phyloP scores from a whole-genome alignment of 164 flowering plant genomes.

The Vitis cinerea region DNA sequence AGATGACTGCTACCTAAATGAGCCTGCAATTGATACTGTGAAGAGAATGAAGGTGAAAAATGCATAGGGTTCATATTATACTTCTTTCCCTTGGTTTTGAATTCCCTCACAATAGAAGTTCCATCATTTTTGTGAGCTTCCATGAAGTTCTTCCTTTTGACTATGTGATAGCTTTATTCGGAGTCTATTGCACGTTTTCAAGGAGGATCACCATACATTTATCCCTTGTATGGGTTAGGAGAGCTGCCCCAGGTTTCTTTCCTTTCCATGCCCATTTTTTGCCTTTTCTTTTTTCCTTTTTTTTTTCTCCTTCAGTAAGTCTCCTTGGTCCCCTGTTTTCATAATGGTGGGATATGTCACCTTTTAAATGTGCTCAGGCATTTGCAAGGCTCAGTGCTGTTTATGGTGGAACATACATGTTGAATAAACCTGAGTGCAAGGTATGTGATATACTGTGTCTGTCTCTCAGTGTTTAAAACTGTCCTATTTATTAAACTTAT shows the following conservation, averaged over 20 bases:
- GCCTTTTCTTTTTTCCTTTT: slow-evolving; percentile 3
- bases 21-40: slow-evolving; percentile 90
- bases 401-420: slow-evolving; percentile 97
- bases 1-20: slow-evolving; percentile 75
- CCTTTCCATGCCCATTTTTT: not conserved
- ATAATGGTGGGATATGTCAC: not conserved
- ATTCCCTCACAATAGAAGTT: not conserved
- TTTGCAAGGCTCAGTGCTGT: slow-evolving; percentile 99
- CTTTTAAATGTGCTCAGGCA: slow-evolving; percentile 43
- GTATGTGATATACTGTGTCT: slow-evolving; percentile 27
- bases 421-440: slow-evolving; percentile 95
- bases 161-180: slow-evolving; percentile 63
- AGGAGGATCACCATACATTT: slow-evolving; percentile 97
- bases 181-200: slow-evolving; percentile 94
- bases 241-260: slow-evolving; percentile 88
- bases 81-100: not conserved
- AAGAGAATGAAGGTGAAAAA: slow-evolving; percentile 82
- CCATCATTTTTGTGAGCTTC: not conserved
- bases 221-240: slow-evolving; percentile 91
- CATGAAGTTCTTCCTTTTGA: slow-evolving; percentile 7
- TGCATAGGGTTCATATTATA: not conserved
- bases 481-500: not conserved
- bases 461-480: not conserved
- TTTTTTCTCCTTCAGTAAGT: not conserved
- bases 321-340: not conserved